These are phyloP conservation scores for Fomitiporia mediterranea DNA, from an alignment of 1,284 basidiomycete species.

Conservation along the genomic window DNA sequence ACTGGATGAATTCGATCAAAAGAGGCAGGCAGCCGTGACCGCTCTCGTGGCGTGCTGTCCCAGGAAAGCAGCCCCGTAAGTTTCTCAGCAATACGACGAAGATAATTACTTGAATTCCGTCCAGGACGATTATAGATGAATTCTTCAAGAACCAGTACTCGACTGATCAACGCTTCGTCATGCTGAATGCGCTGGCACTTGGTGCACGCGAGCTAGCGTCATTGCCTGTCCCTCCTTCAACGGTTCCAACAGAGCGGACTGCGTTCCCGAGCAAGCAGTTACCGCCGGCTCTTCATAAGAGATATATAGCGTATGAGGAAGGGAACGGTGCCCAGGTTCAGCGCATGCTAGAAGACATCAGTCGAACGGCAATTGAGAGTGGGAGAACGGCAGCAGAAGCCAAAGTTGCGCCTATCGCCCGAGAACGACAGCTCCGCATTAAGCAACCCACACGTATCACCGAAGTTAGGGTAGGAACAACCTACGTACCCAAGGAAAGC, in stretches of 20 bases:
- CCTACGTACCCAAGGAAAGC: conserved; percentile 26
- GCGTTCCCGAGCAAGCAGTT: conserved; percentile 77
- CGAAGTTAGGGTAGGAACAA: conserved; percentile 32
- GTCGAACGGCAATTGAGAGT: conserved; percentile 51
- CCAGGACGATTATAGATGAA: conserved; percentile 82
- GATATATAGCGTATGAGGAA: conserved; percentile 49
- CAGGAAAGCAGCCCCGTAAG: conserved; percentile 72
- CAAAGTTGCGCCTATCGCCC: conserved; percentile 54
- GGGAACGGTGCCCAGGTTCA: conserved; percentile 37
- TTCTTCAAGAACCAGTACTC: conserved; percentile 93
- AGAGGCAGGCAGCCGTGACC: conserved; percentile 70
- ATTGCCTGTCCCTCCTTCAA: conserved; percentile 47
- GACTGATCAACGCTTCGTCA: conserved; percentile 74
- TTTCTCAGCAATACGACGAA: conserved; percentile 22
- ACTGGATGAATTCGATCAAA: conserved; percentile 72
- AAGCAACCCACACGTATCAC: conserved; percentile 43
- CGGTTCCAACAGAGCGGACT: conserved; percentile 34
- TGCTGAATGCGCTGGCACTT: conserved; percentile 81
- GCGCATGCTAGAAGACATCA: conserved; percentile 55
- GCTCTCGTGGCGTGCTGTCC: conserved; percentile 82
- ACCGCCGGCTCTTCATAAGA: conserved; percentile 63
- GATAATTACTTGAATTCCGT: conserved; percentile 9
- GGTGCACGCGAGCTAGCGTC: conserved; percentile 84
- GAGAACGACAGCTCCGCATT: conserved; percentile 75
- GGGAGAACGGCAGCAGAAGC: conserved; percentile 45